phyloP scores from a whole-genome alignment of 2,329 filamentous ascomycete genomes.

The Colletotrichum somersetense region DNA sequence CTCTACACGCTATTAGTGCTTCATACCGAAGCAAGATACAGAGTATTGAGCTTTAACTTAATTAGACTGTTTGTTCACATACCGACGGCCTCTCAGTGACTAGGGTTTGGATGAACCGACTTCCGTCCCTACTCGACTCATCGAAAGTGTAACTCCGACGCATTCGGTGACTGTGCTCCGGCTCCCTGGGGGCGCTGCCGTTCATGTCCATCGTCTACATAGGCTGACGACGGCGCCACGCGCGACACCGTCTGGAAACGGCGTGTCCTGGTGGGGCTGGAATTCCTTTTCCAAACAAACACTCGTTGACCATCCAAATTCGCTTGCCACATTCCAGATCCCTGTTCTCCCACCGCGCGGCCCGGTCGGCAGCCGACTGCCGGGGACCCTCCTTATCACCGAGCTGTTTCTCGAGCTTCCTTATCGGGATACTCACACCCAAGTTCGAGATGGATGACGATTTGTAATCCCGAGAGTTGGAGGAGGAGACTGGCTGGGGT shows the following conservation, averaged over 20 bases:
- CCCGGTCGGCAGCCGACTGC: neutral
- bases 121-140: neutral
- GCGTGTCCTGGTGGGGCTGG: slow-evolving; percentile 33
- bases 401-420: slow-evolving; percentile 32
- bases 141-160: neutral
- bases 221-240: slow-evolving; percentile 61
- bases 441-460: slow-evolving; percentile 34
- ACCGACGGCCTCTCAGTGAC: neutral
- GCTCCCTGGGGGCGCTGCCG: slow-evolving; percentile 70
- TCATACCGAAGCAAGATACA: neutral
- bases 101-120: neutral
- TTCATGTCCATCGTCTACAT: slow-evolving; percentile 83
- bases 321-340: slow-evolving; percentile 6
- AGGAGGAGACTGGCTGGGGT: neutral
- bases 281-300: slow-evolving; percentile 16
- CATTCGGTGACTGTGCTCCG: slow-evolving; percentile 56
- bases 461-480: slow-evolving; percentile 34
- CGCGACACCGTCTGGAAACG: slow-evolving; percentile 19
- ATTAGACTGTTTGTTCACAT: slow-evolving; percentile 15
- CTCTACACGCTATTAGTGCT: neutral
- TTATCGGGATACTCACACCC: slow-evolving; percentile 26
- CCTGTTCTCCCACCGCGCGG: slow-evolving; percentile 1
- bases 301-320: slow-evolving; percentile 19
- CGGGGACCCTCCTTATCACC: slow-evolving; percentile 27
- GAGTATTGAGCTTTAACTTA: slow-evolving; percentile 13